These are phyloP conservation scores for Galerina marginata DNA, from an alignment of 768 basidiomycete genomes.

Conservation along the genomic window DNA sequence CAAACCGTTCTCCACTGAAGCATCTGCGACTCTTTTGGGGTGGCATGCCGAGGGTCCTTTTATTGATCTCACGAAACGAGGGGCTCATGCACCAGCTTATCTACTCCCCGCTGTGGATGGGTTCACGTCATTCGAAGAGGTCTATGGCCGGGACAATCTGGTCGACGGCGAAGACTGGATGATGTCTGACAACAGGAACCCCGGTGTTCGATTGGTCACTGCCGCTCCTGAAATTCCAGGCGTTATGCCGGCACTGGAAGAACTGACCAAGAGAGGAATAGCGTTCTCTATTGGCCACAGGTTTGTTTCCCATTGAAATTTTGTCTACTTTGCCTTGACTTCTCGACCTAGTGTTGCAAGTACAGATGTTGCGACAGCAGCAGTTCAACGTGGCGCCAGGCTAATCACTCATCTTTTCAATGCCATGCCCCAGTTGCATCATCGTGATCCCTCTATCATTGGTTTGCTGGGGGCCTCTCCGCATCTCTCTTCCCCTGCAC, in stretches of 20 bases:
- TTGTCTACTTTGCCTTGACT: conserved; percentile 8
- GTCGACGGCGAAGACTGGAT: conserved; percentile 71
- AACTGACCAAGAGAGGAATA: conserved; percentile 67
- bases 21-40: conserved; percentile 77
- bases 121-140: conserved; percentile 69
- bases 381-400: conserved; percentile 75
- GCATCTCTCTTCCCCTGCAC: conserved; percentile 46
- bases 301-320: conserved; percentile 36
- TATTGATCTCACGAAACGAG: conserved; percentile 80
- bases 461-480: conserved; percentile 84
- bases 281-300: conserved; percentile 91
- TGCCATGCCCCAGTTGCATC: conserved; percentile 89
- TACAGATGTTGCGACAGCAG: conserved; percentile 72
- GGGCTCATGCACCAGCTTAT: conserved; percentile 77
- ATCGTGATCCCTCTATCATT: conserved; percentile 91
- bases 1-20: conserved; percentile 65
- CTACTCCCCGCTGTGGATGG: conserved; percentile 68
- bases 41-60: conserved; percentile 95
- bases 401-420: conserved; percentile 94
- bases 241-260: conserved; percentile 71
- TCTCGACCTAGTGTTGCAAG: conserved; percentile 63
- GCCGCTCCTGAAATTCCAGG: conserved; percentile 88
- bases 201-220: conserved; percentile 81
- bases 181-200: conserved; percentile 48
- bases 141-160: conserved; percentile 74